A percentile compares a stretch with the other conserved stretches of the same genome.
These are phyloP conservation scores for Cornus controversa DNA, from an alignment of 148 eudicot species.

Conservation along the genomic window DNA sequence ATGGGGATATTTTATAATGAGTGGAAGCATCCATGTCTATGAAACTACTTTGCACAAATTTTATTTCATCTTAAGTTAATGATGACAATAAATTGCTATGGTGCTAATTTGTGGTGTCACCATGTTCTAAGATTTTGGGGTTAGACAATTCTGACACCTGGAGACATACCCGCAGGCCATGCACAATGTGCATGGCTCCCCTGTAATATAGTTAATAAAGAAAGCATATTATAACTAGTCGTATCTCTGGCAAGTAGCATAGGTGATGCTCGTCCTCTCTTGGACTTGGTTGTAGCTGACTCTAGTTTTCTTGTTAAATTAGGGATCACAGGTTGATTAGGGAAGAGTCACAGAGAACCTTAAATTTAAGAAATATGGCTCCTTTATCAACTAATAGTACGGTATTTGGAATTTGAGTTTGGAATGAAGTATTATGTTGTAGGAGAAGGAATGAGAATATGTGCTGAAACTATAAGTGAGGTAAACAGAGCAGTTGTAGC, in stretches of 20 bases:
- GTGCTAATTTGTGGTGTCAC: neutral
- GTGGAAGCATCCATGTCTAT: neutral
- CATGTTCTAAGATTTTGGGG: neutral
- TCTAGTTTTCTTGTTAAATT: too few species aligned
- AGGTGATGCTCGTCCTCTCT: neutral
- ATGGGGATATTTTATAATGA: neutral
- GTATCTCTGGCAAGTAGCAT: neutral
- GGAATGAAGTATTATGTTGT: too few species aligned
- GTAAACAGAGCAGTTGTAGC: too few species aligned
- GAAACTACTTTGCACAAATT: neutral
- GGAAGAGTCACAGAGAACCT: too few species aligned
- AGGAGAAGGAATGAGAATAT: too few species aligned
- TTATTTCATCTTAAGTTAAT: too few species aligned
- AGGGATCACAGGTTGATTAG: too few species aligned
- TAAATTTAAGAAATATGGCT: too few species aligned
- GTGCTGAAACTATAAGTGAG: too few species aligned
- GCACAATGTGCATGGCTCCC: neutral
- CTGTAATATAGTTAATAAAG: neutral
- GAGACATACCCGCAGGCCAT: neutral
- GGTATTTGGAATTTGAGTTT: too few species aligned
- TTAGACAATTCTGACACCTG: neutral
- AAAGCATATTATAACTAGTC: neutral
- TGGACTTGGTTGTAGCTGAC: too few species aligned
- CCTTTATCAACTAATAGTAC: too few species aligned
- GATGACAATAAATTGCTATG: neutral